Conservation (phyloP, 148 eudicot species). For the Cornus kousa region DNA sequence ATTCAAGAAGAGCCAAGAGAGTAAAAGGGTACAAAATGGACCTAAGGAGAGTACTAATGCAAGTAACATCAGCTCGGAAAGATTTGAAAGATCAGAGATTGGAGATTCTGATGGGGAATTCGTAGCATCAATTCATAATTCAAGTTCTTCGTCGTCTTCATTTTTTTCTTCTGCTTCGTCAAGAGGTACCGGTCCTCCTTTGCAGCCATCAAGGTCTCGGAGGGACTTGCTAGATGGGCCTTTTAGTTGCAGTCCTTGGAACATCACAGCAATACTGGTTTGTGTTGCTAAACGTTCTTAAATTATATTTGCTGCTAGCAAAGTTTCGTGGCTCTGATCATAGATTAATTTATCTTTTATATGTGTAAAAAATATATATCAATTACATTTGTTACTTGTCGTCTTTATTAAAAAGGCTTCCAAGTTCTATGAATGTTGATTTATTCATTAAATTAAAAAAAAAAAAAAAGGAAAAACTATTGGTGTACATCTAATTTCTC, state of each 20-base stretch:
- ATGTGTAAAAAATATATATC: too few species aligned
- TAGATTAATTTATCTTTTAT: too few species aligned
- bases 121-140: slow-evolving; percentile 12
- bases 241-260: slow-evolving; percentile 27
- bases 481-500: too few species aligned
- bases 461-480: too few species aligned
- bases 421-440: too few species aligned
- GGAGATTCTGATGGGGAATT: slow-evolving; percentile 12
- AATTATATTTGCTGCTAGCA: not conserved
- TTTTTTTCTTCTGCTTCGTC: slow-evolving; percentile 7
- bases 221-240: slow-evolving; percentile 14
- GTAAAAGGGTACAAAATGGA: not conserved
- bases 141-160: slow-evolving; percentile 22
- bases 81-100: not conserved
- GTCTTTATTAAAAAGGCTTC: too few species aligned
- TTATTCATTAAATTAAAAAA: too few species aligned
- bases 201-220: not conserved
- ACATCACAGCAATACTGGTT: slow-evolving; percentile 24
- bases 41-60: not conserved
- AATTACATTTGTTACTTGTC: too few species aligned
- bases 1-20: not conserved
- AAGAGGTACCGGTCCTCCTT: not conserved
- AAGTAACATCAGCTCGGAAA: not conserved
- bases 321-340: too few species aligned
- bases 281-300: slow-evolving; percentile 7